Percentiles rank a stretch among this genome's conserved stretches.
Conservation (phyloP, 345 rosid species). For the Rhizophora mangle region DNA sequence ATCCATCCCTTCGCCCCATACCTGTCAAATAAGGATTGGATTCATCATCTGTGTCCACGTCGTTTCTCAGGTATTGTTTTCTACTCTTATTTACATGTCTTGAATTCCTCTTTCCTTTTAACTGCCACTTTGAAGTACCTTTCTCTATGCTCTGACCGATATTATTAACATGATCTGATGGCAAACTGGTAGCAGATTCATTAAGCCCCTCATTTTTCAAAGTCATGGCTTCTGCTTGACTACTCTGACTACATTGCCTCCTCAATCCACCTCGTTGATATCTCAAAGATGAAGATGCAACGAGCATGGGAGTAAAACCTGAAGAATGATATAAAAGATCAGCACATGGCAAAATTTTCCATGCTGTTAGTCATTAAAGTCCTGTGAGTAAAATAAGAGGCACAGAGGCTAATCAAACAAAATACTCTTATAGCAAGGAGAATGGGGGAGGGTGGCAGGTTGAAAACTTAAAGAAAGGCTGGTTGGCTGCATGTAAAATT, state of each 20-base stretch:
- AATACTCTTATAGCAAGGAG: not conserved
- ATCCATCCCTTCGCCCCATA: conserved; percentile 36
- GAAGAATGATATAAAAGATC: conserved; percentile 14
- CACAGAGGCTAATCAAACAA: not conserved
- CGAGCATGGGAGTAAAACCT: conserved; percentile 45
- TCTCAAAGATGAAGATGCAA: conserved; percentile 34
- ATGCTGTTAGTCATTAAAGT: not conserved
- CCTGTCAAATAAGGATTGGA: conserved; percentile 29
- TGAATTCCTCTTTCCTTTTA: conserved; percentile 89
- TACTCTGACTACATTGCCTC: conserved; percentile 42
- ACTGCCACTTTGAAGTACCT: conserved; percentile 82
- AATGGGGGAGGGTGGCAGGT: not conserved
- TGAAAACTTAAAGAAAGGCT: no score
- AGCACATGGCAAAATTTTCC: not conserved
- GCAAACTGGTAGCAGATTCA: conserved; percentile 43
- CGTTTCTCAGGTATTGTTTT: conserved; percentile 52
- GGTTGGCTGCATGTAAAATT: not conserved
- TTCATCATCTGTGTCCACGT: conserved; percentile 43
- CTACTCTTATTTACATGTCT: conserved; percentile 68
- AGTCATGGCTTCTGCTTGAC: conserved; percentile 40
- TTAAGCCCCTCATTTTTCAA: conserved; percentile 42
- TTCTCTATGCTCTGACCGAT: conserved; percentile 56
- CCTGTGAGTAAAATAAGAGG: not conserved
- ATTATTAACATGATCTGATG: conserved; percentile 27
- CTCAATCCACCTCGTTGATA: conserved; percentile 43